These are phyloP conservation scores for Cercospora brassicicola DNA, from an alignment of 2,329 filamentous ascomycete species.

Conservation along the genomic window DNA sequence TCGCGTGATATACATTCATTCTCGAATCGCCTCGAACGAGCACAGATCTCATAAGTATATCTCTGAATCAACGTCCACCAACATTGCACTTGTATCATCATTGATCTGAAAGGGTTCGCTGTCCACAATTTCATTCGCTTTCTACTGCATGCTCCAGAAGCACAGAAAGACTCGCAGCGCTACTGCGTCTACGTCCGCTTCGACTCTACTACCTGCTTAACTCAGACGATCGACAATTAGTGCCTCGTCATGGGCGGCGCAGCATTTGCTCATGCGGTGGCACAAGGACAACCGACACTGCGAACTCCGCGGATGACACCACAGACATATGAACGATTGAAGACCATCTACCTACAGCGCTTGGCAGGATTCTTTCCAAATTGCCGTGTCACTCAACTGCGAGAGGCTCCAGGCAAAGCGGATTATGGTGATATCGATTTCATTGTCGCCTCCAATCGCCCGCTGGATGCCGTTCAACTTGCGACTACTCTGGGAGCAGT, in stretches of 20 bases:
- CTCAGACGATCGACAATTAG: neutral
- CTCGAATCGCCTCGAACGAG: neutral
- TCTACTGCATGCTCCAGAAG: neutral
- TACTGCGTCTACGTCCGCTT: neutral
- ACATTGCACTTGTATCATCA: neutral
- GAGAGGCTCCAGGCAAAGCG: slow-evolving; percentile 67
- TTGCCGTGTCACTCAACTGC: slow-evolving; percentile 57
- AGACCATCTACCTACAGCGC: slow-evolving; percentile 45
- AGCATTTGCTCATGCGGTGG: slow-evolving; percentile 53
- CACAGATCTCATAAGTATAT: neutral
- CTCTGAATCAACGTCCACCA: neutral
- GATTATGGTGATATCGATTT: slow-evolving; percentile 75
- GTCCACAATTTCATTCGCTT: neutral
- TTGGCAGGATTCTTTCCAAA: slow-evolving; percentile 55
- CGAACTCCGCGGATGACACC: slow-evolving; percentile 66
- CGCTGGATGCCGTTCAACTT: slow-evolving; percentile 38
- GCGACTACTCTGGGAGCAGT: slow-evolving; percentile 50
- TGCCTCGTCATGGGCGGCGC: slow-evolving; percentile 63
- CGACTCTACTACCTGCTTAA: neutral
- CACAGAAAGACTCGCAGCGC: neutral
- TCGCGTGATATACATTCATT: neutral
- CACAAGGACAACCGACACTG: slow-evolving; percentile 47
- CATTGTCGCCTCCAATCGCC: slow-evolving; percentile 49
- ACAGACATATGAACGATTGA: slow-evolving; percentile 57
- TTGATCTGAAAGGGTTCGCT: neutral